These are phyloP conservation scores for Xylaria curta DNA, from an alignment of 495 filamentous ascomycete genomes.

Conservation along the genomic window DNA sequence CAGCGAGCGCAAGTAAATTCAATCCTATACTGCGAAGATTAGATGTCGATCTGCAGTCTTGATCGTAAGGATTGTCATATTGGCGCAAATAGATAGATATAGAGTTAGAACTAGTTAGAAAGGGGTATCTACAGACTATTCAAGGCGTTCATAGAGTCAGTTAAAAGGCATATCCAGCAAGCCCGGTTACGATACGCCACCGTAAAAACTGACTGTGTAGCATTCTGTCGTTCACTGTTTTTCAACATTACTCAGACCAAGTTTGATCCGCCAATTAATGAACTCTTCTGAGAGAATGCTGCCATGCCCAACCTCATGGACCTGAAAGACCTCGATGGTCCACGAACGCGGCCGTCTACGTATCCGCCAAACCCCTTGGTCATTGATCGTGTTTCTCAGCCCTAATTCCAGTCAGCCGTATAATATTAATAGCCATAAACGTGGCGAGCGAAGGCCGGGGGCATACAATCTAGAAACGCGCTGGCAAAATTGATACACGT, in stretches of 20 bases:
- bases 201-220: background rate
- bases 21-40: slow-evolving; percentile 54
- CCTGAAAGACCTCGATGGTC: slow-evolving; percentile 71
- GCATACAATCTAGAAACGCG: slow-evolving; percentile 74
- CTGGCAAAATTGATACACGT: slow-evolving; percentile 88
- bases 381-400: slow-evolving; percentile 68
- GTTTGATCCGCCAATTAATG: slow-evolving; percentile 71
- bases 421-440: background rate
- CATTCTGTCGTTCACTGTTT: slow-evolving; percentile 5
- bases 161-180: background rate
- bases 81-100: background rate
- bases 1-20: slow-evolving; percentile 38
- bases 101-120: background rate
- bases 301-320: slow-evolving; percentile 76
- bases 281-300: slow-evolving; percentile 80
- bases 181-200: background rate
- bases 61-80: background rate
- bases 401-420: slow-evolving; percentile 47
- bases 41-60: slow-evolving; percentile 29
- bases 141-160: slow-evolving; percentile 24
- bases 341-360: slow-evolving; percentile 60
- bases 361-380: slow-evolving; percentile 84
- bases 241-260: slow-evolving; percentile 35
- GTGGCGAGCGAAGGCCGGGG: background rate
- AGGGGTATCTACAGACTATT: slow-evolving; percentile 34